phyloP scores from a whole-genome alignment of 2,329 filamentous ascomycete species.

The Diaporthe humulicola region DNA sequence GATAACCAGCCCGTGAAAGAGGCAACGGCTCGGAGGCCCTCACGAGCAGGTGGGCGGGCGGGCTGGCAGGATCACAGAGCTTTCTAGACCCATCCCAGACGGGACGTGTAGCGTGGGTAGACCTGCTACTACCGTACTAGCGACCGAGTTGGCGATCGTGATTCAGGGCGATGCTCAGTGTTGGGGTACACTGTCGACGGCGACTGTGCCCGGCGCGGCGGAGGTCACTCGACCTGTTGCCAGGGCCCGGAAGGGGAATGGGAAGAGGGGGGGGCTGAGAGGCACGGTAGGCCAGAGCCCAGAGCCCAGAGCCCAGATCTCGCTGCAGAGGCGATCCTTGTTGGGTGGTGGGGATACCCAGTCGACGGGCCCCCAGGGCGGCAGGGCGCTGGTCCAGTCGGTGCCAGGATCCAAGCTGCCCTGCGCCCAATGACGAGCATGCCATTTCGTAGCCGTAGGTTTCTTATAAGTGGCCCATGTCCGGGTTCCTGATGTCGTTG shows the following conservation, averaged over 20 bases:
- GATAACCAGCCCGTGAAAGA: background rate
- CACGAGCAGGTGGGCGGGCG: background rate
- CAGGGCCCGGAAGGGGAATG: slow-evolving; percentile 17
- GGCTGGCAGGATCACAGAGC: slow-evolving; percentile 6
- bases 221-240: slow-evolving; percentile 35
- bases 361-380: slow-evolving; percentile 23
- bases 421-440: slow-evolving; percentile 37
- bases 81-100: slow-evolving; percentile 6
- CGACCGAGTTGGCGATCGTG: slow-evolving; percentile 26
- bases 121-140: slow-evolving; percentile 21
- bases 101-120: background rate
- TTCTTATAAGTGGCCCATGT: slow-evolving; percentile 32
- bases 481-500: slow-evolving; percentile 15
- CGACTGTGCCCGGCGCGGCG: background rate
- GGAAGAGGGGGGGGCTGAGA: background rate
- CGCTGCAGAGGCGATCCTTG: slow-evolving; percentile 35
- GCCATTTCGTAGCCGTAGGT: slow-evolving; percentile 30
- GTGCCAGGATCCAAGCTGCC: slow-evolving; percentile 26
- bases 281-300: background rate
- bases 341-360: slow-evolving; percentile 16
- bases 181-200: slow-evolving; percentile 9
- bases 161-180: slow-evolving; percentile 9
- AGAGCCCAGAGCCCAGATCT: slow-evolving; percentile 10
- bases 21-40: slow-evolving; percentile 11
- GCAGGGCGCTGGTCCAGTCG: slow-evolving; percentile 12